phyloP scores from a whole-genome alignment of 73 alveolate species.

The Paramecium biaurelia region DNA sequence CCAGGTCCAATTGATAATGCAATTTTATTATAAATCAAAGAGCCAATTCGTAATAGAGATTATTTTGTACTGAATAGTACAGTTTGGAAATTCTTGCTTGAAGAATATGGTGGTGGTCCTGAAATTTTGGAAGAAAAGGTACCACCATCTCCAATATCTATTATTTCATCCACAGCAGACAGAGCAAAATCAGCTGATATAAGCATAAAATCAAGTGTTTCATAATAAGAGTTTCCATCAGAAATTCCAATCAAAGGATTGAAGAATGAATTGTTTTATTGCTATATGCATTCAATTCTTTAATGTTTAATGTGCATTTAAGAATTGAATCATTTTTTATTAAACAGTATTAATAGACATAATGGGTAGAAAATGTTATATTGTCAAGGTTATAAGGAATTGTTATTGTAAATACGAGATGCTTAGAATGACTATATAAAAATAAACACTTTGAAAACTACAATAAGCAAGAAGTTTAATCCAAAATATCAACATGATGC shows the following conservation, averaged over 20 bases:
- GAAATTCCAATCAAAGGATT: constrained; percentile 6
- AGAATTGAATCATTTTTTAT: not conserved
- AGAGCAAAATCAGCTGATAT: constrained; percentile 45
- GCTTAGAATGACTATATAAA: not conserved
- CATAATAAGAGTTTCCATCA: not conserved
- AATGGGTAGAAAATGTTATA: not conserved
- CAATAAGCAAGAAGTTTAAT: not conserved
- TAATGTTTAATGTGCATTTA: constrained; percentile 6
- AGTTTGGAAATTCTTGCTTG: constrained; percentile 9
- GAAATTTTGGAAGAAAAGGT: not conserved
- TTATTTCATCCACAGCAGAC: not conserved
- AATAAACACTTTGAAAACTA: not conserved
- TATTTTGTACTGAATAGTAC: not conserved
- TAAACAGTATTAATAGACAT: not conserved
- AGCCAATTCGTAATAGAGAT: not conserved
- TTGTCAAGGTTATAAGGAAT: not conserved
- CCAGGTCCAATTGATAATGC: constrained; percentile 40
- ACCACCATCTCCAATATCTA: not conserved
- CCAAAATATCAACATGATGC: constrained; percentile 36
- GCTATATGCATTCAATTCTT: constrained; percentile 12
- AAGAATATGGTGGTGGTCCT: constrained; percentile 41
- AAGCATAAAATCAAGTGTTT: constrained; percentile 1
- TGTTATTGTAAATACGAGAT: not conserved
- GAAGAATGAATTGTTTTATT: constrained; percentile 24
- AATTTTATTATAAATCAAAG: not conserved